A percentile compares a stretch with the other conserved stretches of the same genome.
Conservation (phyloP, 2,329 filamentous ascomycete genomes). For the Diaporthe helianthi region DNA sequence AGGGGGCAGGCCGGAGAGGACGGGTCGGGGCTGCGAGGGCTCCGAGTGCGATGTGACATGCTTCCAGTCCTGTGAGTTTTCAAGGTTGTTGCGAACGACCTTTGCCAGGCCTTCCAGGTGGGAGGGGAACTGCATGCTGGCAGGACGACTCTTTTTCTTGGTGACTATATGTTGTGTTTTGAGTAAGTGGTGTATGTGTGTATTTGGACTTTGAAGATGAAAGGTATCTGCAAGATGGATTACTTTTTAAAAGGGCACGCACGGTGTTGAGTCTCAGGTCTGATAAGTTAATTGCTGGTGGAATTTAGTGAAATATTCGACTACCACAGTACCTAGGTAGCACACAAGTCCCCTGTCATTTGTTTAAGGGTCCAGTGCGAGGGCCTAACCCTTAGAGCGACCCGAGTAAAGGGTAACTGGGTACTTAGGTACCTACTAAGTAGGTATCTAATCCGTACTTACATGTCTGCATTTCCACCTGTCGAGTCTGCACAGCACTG, state of each 20-base stretch:
- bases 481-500: neutral
- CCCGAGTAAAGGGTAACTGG: too few species aligned
- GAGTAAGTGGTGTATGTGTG: too few species aligned
- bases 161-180: neutral
- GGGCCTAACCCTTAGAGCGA: conserved; percentile 1
- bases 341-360: neutral
- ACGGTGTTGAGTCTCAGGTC: neutral
- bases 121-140: conserved; percentile 38
- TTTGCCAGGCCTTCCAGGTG: conserved; percentile 55
- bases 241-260: neutral
- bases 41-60: conserved; percentile 61
- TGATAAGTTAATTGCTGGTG: neutral
- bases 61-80: conserved; percentile 79
- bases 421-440: too few species aligned
- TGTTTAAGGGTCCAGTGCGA: neutral
- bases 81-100: conserved; percentile 73
- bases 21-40: conserved; percentile 61
- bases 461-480: neutral
- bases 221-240: neutral
- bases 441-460: too few species aligned
- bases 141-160: neutral
- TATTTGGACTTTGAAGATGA: neutral
- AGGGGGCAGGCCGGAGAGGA: conserved; percentile 77
- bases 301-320: conserved; percentile 11
- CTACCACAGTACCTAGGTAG: too few species aligned